Conservation (phyloP, 306 rosid genomes). For the Mimosa pudica region DNA sequence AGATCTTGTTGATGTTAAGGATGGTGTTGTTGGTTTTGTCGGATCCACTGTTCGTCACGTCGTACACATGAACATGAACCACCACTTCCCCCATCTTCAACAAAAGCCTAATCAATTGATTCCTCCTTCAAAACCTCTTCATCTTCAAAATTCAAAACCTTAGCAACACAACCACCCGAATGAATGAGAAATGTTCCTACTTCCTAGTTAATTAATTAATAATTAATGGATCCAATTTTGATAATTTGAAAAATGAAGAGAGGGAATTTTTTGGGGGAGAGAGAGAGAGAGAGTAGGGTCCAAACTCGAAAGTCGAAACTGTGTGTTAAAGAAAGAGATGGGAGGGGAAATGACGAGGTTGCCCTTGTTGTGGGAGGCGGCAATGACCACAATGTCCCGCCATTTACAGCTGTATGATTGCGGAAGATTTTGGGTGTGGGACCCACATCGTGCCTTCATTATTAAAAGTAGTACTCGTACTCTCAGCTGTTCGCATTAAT, state of each 20-base stretch:
- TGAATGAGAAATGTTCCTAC: too few species aligned
- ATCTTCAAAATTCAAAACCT: too few species aligned
- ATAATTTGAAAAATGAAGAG: constrained; percentile 20
- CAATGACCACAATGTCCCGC: constrained; percentile 25
- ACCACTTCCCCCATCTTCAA: constrained; percentile 77
- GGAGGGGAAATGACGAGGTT: neutral
- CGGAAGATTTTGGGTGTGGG: constrained; percentile 27
- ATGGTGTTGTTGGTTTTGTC: constrained; percentile 94
- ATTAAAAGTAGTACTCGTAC: neutral
- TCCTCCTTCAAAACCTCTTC: too few species aligned
- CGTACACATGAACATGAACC: constrained; percentile 67
- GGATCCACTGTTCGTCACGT: constrained; percentile 98
- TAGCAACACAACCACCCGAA: constrained; percentile 5
- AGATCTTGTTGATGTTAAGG: constrained; percentile 95
- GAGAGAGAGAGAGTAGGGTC: neutral
- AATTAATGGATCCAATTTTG: neutral
- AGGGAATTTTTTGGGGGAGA: neutral
- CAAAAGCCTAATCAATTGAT: neutral
- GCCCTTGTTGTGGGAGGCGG: neutral
- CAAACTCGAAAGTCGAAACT: neutral
- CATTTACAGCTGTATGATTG: constrained; percentile 42
- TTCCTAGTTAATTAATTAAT: too few species aligned
- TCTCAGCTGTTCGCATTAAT: neutral
- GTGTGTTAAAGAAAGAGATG: too few species aligned
- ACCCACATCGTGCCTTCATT: constrained; percentile 35